Base-by-base conservation (phyloP, 176 grass and related monocot species). In the Oryza punctata region DNA sequence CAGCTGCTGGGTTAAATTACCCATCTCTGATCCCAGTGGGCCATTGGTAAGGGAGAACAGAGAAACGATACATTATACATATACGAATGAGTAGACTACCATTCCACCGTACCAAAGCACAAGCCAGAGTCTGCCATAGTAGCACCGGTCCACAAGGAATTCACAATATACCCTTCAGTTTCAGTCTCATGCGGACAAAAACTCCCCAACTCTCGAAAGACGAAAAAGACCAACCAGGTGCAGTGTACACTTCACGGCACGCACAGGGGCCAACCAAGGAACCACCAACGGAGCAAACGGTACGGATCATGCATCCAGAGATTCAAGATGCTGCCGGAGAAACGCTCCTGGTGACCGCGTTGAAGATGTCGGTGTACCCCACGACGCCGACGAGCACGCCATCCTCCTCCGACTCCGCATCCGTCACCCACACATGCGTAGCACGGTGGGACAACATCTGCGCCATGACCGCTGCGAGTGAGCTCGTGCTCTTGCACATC, bases 401-500 rank as follows among this genome's bases (percentile, higher is more conserved):
- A 0, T 91, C 92, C 25, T 89, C 90, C 46, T 90, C 87, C 0
- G 87, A 69, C 70, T 90, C 93, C 0, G 87, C 69, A 21, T 99
- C 91, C 0, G 86, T 94, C 80, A 99, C 96, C 93, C 96, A 99
- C n/a, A 99, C 89, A 27, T 99, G 93, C 0, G 93, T 99, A 0
- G 93, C 93, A 38, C 96, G 84, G 77, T 99, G 89, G 1, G 96
- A 99, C 21, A 96, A 77, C 89, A 99, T 91, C 86, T 99, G 96
- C 1, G 96, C 96, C 96, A 99, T 99, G 43, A 99, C 87, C 0
- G 96, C 96, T 1, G 96, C 96, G 0, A 99, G 80, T 3, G 93
- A 90, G 82, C 93, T 99, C 16, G 93, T 95, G 82, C 44, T 77
- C 82, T 87, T 94, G 86, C 96, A 99, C 2, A 67, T 96, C 83